Evolutionary conservation across 768 basidiomycete genomes (phyloP).

Genomic region (Gloeostereum incarnatum): DNA sequence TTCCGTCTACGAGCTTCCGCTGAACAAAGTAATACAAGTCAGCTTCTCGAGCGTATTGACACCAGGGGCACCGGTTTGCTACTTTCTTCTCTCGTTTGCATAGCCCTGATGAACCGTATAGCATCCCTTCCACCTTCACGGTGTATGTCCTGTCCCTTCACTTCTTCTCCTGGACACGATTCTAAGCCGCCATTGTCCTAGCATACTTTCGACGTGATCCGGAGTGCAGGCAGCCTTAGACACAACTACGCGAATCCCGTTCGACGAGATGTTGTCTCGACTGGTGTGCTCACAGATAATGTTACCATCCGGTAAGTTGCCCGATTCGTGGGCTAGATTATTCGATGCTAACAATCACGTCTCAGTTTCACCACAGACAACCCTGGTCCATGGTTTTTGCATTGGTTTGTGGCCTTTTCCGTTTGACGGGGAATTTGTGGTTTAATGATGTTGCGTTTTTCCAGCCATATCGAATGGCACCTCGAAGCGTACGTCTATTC

Average conservation of each 20-base stretch:
- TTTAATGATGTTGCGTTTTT: background rate
- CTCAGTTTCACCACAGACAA: slow-evolving; percentile 59
- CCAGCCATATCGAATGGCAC: slow-evolving; percentile 28
- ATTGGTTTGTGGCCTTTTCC: slow-evolving; percentile 18
- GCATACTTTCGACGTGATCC: slow-evolving; percentile 29
- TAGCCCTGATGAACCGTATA: slow-evolving; percentile 8
- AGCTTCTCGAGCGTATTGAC: slow-evolving; percentile 16
- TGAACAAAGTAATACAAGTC: slow-evolving; percentile 27
- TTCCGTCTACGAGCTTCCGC: slow-evolving; percentile 24
- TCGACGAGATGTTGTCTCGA: slow-evolving; percentile 40
- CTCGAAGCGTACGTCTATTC: slow-evolving; percentile 15
- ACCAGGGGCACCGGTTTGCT: slow-evolving; percentile 15
- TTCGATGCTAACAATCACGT: too few relatives aligned
- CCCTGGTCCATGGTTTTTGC: slow-evolving; percentile 51
- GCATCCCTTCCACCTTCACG: slow-evolving; percentile 22
- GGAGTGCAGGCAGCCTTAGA: slow-evolving; percentile 20
- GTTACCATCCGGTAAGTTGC: slow-evolving; percentile 51
- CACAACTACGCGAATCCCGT: slow-evolving; percentile 41
- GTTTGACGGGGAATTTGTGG: background rate
- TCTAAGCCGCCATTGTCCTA: slow-evolving; percentile 3
- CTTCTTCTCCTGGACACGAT: background rate
- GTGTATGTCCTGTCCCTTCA: slow-evolving; percentile 12
- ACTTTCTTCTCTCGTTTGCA: slow-evolving; percentile 8
- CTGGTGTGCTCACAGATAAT: slow-evolving; percentile 28
- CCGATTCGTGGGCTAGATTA: too few relatives aligned